Percentiles rank a stretch among this genome's conserved stretches.
phyloP scores from a whole-genome alignment of 2,329 filamentous ascomycete species.

The Camillea tinctor region DNA sequence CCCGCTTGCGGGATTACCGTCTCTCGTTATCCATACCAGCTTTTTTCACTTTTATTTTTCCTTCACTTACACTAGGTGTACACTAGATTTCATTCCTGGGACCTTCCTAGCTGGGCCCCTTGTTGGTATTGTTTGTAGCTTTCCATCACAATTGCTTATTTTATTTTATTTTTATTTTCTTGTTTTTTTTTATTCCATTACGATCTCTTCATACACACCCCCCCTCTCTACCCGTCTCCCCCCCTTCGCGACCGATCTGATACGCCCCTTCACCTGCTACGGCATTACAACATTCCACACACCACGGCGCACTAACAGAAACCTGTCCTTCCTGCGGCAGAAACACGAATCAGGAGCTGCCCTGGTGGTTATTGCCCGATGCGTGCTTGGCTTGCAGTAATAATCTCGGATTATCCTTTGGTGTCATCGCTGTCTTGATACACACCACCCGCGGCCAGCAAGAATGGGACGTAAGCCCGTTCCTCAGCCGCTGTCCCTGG shows the following conservation, averaged over 20 bases:
- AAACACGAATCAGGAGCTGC: constrained; percentile 33
- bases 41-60: too few species aligned
- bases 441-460: constrained; percentile 16
- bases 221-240: too few species aligned
- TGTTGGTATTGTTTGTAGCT: constrained; percentile 16
- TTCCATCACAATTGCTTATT: constrained; percentile 13
- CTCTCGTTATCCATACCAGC: not conserved
- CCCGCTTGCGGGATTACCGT: not conserved
- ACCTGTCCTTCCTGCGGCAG: constrained; percentile 33
- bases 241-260: constrained; percentile 27
- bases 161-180: constrained; percentile 33
- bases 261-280: constrained; percentile 19
- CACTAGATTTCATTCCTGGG: not conserved
- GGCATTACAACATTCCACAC: constrained; percentile 36
- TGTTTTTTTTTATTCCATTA: constrained; percentile 24
- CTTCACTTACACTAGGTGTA: too few species aligned
- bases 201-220: constrained; percentile 22
- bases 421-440: constrained; percentile 13
- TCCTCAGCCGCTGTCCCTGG: constrained; percentile 57
- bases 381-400: constrained; percentile 18
- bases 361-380: constrained; percentile 27
- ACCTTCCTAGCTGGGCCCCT: constrained; percentile 13
- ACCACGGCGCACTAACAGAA: constrained; percentile 36
- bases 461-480: constrained; percentile 58
- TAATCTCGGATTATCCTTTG: not conserved